Evolutionary conservation across 2,329 filamentous ascomycete species (phyloP).

Genomic region (Purpureocillium lavendulum): DNA sequence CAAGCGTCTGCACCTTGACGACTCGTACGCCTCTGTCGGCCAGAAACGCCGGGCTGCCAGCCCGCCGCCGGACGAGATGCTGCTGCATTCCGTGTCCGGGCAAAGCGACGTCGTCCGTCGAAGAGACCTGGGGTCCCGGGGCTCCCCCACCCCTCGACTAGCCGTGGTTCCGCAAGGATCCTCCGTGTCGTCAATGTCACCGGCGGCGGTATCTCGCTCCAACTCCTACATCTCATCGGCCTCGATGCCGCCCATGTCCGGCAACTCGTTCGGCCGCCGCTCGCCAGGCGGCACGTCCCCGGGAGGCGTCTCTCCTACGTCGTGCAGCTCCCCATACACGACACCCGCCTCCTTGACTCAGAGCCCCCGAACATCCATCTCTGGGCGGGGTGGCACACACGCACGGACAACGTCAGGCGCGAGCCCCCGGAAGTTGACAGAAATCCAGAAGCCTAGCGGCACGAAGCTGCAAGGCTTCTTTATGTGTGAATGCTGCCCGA

Average conservation of each 20-base stretch:
- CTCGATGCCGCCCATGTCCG: conserved; percentile 32
- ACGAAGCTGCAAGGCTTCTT: conserved; percentile 44
- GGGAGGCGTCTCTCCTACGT: conserved; percentile 41
- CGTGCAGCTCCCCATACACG: conserved; percentile 40
- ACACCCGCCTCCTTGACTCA: conserved; percentile 39
- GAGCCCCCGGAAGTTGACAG: conserved; percentile 43
- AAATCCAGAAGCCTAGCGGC: conserved; percentile 36
- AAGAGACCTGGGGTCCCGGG: conserved; percentile 38
- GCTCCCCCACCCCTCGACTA: conserved; percentile 44
- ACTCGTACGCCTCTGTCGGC: conserved; percentile 30
- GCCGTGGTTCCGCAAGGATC: conserved; percentile 34
- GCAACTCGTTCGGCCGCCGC: conserved; percentile 35
- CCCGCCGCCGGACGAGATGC: conserved; percentile 38
- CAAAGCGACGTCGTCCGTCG: conserved; percentile 38
- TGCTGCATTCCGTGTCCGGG: conserved; percentile 26
- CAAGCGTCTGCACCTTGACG: conserved; percentile 43
- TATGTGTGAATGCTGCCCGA: conserved; percentile 91
- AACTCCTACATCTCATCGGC: conserved; percentile 39
- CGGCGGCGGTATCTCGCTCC: conserved; percentile 28
- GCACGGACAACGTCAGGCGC: conserved; percentile 37
- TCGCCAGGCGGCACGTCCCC: conserved; percentile 38
- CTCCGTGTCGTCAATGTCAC: conserved; percentile 35
- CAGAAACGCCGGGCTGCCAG: conserved; percentile 50
- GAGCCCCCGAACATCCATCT: conserved; percentile 39
- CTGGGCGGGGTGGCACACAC: conserved; percentile 29